Base-by-base conservation (phyloP, 2,329 filamentous ascomycete genomes). In the Trichoderma lentiforme region DNA sequence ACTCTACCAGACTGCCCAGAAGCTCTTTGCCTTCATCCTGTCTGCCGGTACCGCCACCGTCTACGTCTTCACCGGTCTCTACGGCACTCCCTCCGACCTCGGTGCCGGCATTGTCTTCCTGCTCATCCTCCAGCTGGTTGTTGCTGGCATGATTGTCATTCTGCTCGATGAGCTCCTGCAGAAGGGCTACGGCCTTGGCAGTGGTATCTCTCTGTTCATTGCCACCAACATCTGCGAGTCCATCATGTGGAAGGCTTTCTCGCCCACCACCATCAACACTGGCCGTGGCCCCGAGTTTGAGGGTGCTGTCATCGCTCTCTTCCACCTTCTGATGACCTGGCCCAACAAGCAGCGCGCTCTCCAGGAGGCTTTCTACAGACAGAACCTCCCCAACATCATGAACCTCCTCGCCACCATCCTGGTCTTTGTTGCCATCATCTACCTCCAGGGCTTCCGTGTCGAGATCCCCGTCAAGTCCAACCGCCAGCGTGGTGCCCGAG, bases 221-320 rank as follows among this genome's bases (percentile, higher is more conserved):
- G 96, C 96, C 77, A 99, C 96, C 87, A 98, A 98, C 90, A 98
- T 99, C 81, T 99, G 96, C 93, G 96, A 99, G 88, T 98, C 95
- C 72, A 99, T 99, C 84, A 93, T 99, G 86, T 99, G 96, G 96
- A 98, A 98, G 89, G 96, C 97, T 67, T 98, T 99, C 89, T 98
- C 95, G 68, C 97, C 97, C 71, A 98, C 95, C 73, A 98, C 96
- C 81, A 97, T 98, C 87, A 99, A 99, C 90, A 99, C 97, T 76
- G 96, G 96, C 77, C 94, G 96, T 89, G 96, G 96, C 73, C 97
- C 97, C 79, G 96, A 99, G 86, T 99, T 98, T 80, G 96, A 99
- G 88, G 96, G 95, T 82, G 96, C 96, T 75, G 94, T 98, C 81
- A 97, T 98, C 82, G 95, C 95, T 75, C 91, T 99, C 76, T 96